A percentile compares a stretch with the other conserved stretches of the same genome.
These are phyloP conservation scores for Teratosphaeria epicoccoides DNA, from an alignment of 2,329 filamentous ascomycete species.

Conservation along the genomic window DNA sequence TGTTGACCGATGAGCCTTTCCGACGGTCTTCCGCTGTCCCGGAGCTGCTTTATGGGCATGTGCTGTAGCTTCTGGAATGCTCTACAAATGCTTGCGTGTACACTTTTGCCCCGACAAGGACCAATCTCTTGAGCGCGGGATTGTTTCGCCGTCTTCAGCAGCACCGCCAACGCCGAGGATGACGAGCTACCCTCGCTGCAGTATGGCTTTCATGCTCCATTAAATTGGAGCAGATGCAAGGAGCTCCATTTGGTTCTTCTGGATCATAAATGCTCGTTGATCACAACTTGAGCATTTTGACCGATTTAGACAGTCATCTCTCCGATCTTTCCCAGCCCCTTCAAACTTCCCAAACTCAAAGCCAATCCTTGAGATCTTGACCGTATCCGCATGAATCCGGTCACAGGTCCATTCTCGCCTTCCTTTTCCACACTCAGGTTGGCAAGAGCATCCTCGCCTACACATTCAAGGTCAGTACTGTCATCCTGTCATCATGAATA, in stretches of 20 bases:
- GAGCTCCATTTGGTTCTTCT: too few relatives aligned
- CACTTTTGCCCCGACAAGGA: too few relatives aligned
- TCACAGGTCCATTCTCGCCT: constrained; percentile 87
- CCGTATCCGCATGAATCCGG: constrained; percentile 94
- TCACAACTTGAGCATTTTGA: background rate
- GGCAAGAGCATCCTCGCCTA: constrained; percentile 94
- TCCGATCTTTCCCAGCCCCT: constrained; percentile 70
- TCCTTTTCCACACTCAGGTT: constrained; percentile 98
- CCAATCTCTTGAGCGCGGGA: too few relatives aligned
- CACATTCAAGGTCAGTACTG: background rate
- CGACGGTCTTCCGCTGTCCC: too few relatives aligned
- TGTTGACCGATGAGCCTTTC: too few relatives aligned
- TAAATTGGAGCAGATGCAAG: background rate
- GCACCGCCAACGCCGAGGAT: background rate
- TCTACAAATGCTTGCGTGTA: too few relatives aligned
- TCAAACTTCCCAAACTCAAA: constrained; percentile 83
- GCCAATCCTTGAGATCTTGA: constrained; percentile 93
- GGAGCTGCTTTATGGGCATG: too few relatives aligned
- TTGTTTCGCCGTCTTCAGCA: background rate
- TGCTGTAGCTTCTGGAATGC: too few relatives aligned
- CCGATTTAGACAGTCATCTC: constrained; percentile 15
- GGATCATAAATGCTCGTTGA: too few relatives aligned
- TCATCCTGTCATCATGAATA: background rate
- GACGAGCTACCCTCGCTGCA: background rate
- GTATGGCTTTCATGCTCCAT: background rate